A percentile compares a stretch with the other conserved stretches of the same genome.
phyloP scores from a whole-genome alignment of 2,329 filamentous ascomycete genomes.

The Sporothrix euskadiensis region DNA sequence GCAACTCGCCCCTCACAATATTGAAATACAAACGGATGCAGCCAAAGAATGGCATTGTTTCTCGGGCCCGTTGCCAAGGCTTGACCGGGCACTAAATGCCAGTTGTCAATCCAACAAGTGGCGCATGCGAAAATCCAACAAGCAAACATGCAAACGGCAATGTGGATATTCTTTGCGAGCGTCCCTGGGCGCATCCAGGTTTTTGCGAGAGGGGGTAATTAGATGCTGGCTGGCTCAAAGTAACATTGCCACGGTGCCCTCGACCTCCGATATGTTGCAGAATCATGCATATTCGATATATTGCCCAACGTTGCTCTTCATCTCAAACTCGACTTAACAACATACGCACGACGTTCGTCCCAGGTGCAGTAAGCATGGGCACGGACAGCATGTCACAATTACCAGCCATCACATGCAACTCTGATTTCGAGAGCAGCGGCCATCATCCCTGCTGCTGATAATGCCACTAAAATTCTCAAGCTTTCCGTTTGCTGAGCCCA shows the following conservation, averaged over 20 bases:
- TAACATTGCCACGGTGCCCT: background rate
- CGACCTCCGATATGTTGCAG: background rate
- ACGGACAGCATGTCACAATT: background rate
- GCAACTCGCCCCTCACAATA: background rate
- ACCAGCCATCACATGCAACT: background rate
- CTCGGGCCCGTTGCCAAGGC: background rate
- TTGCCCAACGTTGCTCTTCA: too few species aligned
- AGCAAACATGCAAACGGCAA: too few species aligned
- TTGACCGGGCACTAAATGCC: background rate
- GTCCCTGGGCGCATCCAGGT: background rate
- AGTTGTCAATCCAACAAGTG: background rate
- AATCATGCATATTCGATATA: background rate
- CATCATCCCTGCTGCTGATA: background rate
- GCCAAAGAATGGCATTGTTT: background rate
- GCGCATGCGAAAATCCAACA: background rate
- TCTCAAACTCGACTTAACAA: too few species aligned
- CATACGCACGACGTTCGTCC: background rate
- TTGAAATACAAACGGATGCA: background rate
- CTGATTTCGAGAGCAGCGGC: background rate
- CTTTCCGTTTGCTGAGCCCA: background rate
- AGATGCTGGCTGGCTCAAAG: background rate
- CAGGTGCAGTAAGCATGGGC: background rate
- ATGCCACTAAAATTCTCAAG: background rate
- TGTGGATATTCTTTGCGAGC: background rate
- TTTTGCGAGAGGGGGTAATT: background rate